Conservation (phyloP, 192 early-diverging fungal species). For the Rhizophlyctis rosea region DNA sequence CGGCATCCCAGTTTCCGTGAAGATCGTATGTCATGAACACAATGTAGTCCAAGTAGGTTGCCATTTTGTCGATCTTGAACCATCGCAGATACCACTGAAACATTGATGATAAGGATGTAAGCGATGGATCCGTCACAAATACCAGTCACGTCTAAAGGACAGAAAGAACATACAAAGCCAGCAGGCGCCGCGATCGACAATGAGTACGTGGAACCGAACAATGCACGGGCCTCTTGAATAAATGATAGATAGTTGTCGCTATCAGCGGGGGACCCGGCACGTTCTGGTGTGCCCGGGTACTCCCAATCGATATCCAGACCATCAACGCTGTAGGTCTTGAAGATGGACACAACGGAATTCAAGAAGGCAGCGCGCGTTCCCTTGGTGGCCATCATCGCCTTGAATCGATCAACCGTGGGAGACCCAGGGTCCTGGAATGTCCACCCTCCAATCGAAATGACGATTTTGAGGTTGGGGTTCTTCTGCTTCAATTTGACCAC, state of each 20-base stretch:
- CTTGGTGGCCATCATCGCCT: background rate
- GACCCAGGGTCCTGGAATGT: background rate
- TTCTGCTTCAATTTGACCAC: background rate
- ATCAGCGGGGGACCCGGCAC: background rate
- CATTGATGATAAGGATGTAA: background rate
- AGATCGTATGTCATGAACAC: background rate
- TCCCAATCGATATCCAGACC: constrained; percentile 1
- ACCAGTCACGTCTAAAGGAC: too few species aligned
- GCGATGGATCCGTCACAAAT: background rate
- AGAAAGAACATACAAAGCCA: too few species aligned
- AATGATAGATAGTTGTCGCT: background rate
- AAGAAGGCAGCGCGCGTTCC: background rate
- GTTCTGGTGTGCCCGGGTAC: background rate
- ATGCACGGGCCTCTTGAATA: background rate
- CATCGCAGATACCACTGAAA: background rate
- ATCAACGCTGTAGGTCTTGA: background rate
- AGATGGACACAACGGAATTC: background rate
- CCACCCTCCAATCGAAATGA: background rate
- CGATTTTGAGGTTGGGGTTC: background rate
- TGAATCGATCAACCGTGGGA: background rate
- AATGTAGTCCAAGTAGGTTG: background rate
- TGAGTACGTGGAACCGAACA: background rate
- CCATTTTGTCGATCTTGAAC: background rate
- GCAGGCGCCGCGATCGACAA: too few species aligned
- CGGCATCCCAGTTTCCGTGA: background rate